These are phyloP conservation scores for Aspergillus oerlinghausenensis DNA, from an alignment of 2,329 filamentous ascomycete species.

Conservation along the genomic window DNA sequence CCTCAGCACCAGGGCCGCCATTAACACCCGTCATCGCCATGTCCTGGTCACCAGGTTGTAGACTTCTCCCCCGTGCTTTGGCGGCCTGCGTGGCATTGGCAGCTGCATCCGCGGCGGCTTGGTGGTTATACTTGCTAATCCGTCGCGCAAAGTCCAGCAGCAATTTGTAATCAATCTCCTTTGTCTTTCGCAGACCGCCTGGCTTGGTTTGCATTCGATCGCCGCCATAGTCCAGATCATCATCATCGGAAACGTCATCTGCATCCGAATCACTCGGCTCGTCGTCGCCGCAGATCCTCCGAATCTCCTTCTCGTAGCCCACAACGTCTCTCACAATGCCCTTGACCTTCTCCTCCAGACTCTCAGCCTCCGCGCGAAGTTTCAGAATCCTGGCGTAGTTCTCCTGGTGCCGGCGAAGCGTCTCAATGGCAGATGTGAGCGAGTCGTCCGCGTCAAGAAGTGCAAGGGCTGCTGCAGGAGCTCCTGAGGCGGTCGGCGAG, in stretches of 20 bases:
- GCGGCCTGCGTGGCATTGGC: constrained; percentile 18
- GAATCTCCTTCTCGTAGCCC: constrained; percentile 38
- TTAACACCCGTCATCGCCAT: constrained; percentile 33
- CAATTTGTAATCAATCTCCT: constrained; percentile 41
- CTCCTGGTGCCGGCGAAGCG: constrained; percentile 41
- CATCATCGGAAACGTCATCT: constrained; percentile 19
- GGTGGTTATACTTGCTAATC: constrained; percentile 45
- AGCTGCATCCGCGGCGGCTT: constrained; percentile 41
- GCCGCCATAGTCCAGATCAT: constrained; percentile 4
- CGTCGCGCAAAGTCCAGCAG: constrained; percentile 43
- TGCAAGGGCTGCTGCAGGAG: constrained; percentile 37
- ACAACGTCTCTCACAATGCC: constrained; percentile 39
- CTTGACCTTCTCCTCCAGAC: constrained; percentile 38
- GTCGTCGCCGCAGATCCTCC: constrained; percentile 28
- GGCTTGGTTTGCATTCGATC: constrained; percentile 5
- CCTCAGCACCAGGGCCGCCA: constrained; percentile 17
- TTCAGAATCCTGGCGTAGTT: constrained; percentile 41
- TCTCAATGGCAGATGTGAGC: constrained; percentile 37
- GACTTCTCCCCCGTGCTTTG: constrained; percentile 16
- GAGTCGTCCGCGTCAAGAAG: constrained; percentile 41
- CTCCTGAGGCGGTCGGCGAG: constrained; percentile 40
- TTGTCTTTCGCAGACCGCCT: constrained; percentile 15
- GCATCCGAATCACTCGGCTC: constrained; percentile 28
- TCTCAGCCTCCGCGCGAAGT: constrained; percentile 37
- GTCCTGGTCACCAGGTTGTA: constrained; percentile 22